A percentile compares a stretch with the other conserved stretches of the same genome.
phyloP scores from a whole-genome alignment of 1,284 basidiomycete genomes.

The Mycosarcoma mackinlayi region DNA sequence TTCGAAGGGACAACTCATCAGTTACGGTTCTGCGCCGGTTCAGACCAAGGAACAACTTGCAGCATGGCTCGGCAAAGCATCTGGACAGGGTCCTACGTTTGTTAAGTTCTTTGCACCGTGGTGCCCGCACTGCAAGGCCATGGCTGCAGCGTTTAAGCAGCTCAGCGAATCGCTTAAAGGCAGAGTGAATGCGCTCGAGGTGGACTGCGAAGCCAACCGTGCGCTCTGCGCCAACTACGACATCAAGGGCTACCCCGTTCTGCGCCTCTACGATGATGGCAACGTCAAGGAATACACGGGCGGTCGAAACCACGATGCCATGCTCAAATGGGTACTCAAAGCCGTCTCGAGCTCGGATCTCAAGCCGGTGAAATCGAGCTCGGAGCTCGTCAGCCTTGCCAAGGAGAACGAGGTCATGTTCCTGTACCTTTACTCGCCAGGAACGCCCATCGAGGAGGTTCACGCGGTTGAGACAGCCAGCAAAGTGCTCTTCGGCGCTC shows the following conservation, averaged over 20 bases:
- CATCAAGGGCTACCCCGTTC: slow-evolving; percentile 56
- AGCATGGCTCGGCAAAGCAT: slow-evolving; percentile 49
- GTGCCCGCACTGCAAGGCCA: slow-evolving; percentile 66
- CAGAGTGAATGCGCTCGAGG: slow-evolving; percentile 61
- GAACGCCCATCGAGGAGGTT: slow-evolving; percentile 28
- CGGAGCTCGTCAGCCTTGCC: slow-evolving; percentile 30
- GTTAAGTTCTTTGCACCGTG: slow-evolving; percentile 67
- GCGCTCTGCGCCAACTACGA: slow-evolving; percentile 49
- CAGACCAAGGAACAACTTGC: slow-evolving; percentile 46
- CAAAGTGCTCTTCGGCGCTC: slow-evolving; percentile 24
- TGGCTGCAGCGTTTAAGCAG: slow-evolving; percentile 57
- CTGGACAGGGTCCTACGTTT: slow-evolving; percentile 58
- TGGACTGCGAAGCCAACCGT: slow-evolving; percentile 60
- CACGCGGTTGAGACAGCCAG: slow-evolving; percentile 34
- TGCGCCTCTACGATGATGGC: slow-evolving; percentile 61
- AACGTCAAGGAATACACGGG: slow-evolving; percentile 53
- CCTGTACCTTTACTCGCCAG: slow-evolving; percentile 56
- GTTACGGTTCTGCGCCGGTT: slow-evolving; percentile 50
- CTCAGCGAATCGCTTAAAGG: slow-evolving; percentile 53
- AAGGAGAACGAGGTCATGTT: slow-evolving; percentile 58
- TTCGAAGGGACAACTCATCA: slow-evolving; percentile 52
- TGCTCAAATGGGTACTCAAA: slow-evolving; percentile 61
- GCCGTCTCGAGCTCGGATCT: slow-evolving; percentile 49
- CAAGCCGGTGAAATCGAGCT: slow-evolving; percentile 26
- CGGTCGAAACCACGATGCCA: slow-evolving; percentile 54